Evolutionary conservation across 2,329 filamentous ascomycete genomes (phyloP), one percentile per base, ranked within the genome.

Genomic region (Botrytis porri): DNA sequence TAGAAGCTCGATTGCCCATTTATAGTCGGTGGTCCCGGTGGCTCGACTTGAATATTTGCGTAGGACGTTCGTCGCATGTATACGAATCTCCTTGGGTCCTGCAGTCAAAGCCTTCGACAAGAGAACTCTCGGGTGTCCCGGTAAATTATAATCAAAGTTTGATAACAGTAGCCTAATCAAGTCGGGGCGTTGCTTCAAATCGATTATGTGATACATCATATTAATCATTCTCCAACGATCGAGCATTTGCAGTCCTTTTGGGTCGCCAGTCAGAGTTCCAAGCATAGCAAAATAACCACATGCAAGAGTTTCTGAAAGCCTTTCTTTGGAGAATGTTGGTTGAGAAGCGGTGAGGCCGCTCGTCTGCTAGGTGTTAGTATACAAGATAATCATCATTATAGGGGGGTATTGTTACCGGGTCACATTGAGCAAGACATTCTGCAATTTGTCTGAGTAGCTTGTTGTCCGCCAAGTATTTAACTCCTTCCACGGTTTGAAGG

Each of bases 161-260:
- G 92, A 91, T 14, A 99, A 86, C 45, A 99, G 87, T 16, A 95
- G 87, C 80, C 95, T 94, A 80, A 98, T 94, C 74, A 99, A 85
- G 81, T 99, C 96, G 63, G 95, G 94, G 3, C 96, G 92, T 81
- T 96, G 92, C 78, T 93, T 94, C 62, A 97, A 86, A 80, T 98
- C 95, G 73, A 98, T 88, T 75, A 99, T 97, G 82, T 98, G 96
- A 81, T 99, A 99, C 86, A 98, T 97, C 94, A 99, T 99, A 82
- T 98, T 98, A 83, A 98, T 95, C 87, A 99, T 97, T 78, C 94
- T 93, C 95, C 96, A 98, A 78, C 94, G 87, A 81, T 98, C 95
- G 80, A 99, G 88, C 84, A 99, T 95, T 75, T 92, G 90, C 37
- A 98, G 86, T 0, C 96, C 96, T 77, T 92, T 93, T 0, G 88